These are phyloP conservation scores for Simmondsia chinensis DNA, from an alignment of 148 eudicot species.

Conservation along the genomic window DNA sequence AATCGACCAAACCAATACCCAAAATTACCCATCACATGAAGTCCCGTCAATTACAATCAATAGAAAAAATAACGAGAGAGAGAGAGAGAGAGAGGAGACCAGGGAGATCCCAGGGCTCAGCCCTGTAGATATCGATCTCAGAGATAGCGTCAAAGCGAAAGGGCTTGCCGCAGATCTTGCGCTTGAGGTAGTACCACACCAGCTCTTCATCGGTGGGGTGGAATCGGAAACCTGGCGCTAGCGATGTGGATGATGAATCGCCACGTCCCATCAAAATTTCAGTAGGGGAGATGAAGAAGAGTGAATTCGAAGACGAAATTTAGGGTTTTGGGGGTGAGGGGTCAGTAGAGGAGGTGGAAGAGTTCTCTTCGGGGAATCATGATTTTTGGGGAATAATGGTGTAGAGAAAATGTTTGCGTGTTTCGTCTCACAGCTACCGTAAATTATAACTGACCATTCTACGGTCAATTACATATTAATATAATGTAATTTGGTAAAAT, in stretches of 20 bases:
- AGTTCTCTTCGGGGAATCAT: too few species aligned
- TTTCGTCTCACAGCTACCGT: too few species aligned
- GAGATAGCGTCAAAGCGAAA: constrained; percentile 60
- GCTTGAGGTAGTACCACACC: constrained; percentile 48
- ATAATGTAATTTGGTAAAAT: too few species aligned
- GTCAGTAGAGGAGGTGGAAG: too few species aligned
- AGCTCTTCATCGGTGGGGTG: constrained; percentile 85
- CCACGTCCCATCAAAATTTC: too few species aligned
- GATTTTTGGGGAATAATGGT: too few species aligned
- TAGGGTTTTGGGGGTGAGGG: too few species aligned
- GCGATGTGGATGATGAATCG: constrained; percentile 15
- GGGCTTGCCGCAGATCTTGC: constrained; percentile 46
- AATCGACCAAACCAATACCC: not conserved
- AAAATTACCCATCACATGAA: not conserved
- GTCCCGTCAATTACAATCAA: not conserved
- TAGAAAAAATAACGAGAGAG: not conserved
- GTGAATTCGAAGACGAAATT: too few species aligned
- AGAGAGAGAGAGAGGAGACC: constrained; percentile 20
- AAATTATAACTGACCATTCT: too few species aligned
- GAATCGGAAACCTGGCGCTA: constrained; percentile 74
- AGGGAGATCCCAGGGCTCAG: constrained; percentile 78
- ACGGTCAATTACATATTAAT: too few species aligned
- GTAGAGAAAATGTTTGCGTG: too few species aligned
- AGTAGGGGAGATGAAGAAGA: too few species aligned
- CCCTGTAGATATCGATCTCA: constrained; percentile 59